Evolutionary conservation across 768 basidiomycete species (phyloP).

Genomic region (Mycena galopus): DNA sequence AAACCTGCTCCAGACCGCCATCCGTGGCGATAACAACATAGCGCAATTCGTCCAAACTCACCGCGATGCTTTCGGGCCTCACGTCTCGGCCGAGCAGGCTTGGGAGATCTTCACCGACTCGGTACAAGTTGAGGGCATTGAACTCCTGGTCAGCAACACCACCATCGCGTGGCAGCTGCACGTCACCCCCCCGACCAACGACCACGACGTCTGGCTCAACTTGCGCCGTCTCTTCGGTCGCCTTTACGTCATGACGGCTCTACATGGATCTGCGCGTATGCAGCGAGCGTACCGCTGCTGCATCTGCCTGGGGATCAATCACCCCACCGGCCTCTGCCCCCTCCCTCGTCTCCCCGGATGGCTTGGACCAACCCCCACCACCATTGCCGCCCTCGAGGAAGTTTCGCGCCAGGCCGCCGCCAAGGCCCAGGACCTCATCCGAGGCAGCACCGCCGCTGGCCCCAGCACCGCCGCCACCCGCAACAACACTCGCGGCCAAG

Average conservation of each 20-base stretch:
- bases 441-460: not conserved
- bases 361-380: conserved; percentile 14
- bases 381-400: not conserved
- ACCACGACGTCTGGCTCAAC: not conserved
- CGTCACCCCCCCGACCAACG: not conserved
- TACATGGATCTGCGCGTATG: not conserved
- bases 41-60: too few species aligned
- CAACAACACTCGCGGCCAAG: too few species aligned
- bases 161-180: not conserved
- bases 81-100: too few species aligned
- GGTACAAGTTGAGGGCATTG: too few species aligned
- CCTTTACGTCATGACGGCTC: not conserved
- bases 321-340: too few species aligned
- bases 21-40: too few species aligned
- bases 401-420: too few species aligned
- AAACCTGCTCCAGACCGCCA: too few species aligned
- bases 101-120: too few species aligned
- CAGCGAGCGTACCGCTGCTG: not conserved
- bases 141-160: not conserved
- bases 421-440: not conserved
- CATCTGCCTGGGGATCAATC: conserved; percentile 13
- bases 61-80: too few species aligned
- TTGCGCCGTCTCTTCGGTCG: not conserved
- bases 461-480: too few species aligned
- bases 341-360: not conserved